Evolutionary conservation across 345 rosid species (phyloP).

Genomic region (Euphorbia lathyris): DNA sequence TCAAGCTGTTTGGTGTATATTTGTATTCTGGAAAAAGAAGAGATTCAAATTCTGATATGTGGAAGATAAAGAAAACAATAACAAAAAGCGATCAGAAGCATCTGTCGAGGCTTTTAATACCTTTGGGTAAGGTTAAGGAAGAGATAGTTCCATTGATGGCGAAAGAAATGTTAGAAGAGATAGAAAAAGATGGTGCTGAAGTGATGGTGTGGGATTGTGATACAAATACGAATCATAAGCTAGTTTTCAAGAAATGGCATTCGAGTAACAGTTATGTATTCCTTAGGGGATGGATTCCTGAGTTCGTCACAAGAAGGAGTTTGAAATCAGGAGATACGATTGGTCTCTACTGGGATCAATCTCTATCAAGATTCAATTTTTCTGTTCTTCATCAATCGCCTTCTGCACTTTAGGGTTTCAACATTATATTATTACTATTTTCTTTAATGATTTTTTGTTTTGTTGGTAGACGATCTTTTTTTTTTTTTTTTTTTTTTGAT

Average conservation of each 20-base stretch:
- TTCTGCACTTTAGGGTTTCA: too few species aligned
- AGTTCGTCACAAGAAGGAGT: not conserved
- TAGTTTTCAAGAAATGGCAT: constrained; percentile 11
- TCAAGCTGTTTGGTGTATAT: not conserved
- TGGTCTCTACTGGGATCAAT: constrained; percentile 11
- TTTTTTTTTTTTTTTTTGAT: too few species aligned
- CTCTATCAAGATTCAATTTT: not conserved
- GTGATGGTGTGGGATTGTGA: constrained; percentile 8
- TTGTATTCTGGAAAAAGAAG: too few species aligned
- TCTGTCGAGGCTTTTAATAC: not conserved
- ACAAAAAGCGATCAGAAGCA: not conserved
- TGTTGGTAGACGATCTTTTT: too few species aligned
- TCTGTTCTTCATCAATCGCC: not conserved
- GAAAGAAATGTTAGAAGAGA: not conserved
- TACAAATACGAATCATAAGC: not conserved
- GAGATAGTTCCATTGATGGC: not conserved
- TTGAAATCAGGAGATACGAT: constrained; percentile 3
- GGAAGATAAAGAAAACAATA: not conserved
- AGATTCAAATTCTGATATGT: not conserved
- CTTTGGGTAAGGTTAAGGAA: not conserved
- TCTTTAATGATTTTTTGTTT: too few species aligned
- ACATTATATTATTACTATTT: too few species aligned
- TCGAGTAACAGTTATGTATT: not conserved
- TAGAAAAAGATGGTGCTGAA: not conserved
- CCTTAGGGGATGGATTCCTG: too few species aligned